Base-by-base conservation (phyloP, 208 protist species). In the Crithidia sp. region DNA sequence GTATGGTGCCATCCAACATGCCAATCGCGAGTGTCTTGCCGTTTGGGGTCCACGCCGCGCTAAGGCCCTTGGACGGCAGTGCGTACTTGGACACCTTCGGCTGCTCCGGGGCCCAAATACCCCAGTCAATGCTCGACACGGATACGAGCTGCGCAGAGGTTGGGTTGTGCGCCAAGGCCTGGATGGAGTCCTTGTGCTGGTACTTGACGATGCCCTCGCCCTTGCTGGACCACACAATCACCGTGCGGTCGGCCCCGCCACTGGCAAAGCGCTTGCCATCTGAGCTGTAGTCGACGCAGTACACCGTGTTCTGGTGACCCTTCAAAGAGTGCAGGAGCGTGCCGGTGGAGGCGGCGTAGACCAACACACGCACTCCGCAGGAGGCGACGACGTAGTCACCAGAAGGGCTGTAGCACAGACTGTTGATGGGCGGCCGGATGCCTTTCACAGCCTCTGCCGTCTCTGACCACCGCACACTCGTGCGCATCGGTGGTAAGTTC, bases 151-250 rank as follows among this genome's bases (percentile, higher is more conserved):
- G 81, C 28, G 86, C 73, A 3, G 71, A 89, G 54, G 92, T 76
- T 14, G 98, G 97, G 78, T 99, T 99, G 85, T 92, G 96, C 9
- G 87, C 84, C 2, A 99, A 47, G 43, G 87, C 93, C 75, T 99
- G 98, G 61, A 99, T 92, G 6, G 97, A 87, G 53, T 98, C 95
- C 67, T 91, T 96, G 85, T 99, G 98, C 54, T 91, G 87, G 81
- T 98, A 99, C 83, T 98, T 98, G 14, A 99, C 75, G 39, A 99
- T 88, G 50, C 96, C 97, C 65, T 99, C 96, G 44, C 93, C 96
- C 52, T 90, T 92, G 67, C 71, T 89, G 2, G 93, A 96, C 98
- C 98, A 99, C 28, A 99, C 81, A 79, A 99, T 98, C 36, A 99
- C 97, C 4, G 73, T 92, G 58, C 92, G 93, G 79, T 99, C 98